Evolutionary conservation across 257 asterid species (phyloP).

Genomic region (Cruciata laevipes): DNA sequence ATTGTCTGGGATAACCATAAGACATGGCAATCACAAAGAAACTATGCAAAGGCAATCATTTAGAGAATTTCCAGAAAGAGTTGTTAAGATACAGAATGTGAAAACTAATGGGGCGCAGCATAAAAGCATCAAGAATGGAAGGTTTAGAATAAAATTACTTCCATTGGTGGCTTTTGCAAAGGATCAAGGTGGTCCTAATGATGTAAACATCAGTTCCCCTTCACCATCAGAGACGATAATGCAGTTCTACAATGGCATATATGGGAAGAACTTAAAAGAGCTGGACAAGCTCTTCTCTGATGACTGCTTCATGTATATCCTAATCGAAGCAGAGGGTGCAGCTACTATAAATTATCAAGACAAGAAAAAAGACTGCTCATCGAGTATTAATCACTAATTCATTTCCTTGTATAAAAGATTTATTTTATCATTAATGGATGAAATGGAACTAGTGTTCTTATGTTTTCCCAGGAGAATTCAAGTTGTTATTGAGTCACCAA

Average conservation of each 20-base stretch:
- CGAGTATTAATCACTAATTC: conserved; percentile 31
- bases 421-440: neutral
- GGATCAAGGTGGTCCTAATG: conserved; percentile 5
- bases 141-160: conserved; percentile 14
- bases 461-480: conserved; percentile 52
- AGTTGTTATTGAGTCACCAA: conserved; percentile 55
- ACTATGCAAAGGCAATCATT: neutral
- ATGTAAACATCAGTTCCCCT: conserved; percentile 14
- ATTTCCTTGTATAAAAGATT: neutral
- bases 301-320: conserved; percentile 34
- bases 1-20: neutral
- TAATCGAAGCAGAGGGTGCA: conserved; percentile 55
- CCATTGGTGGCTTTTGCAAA: conserved; percentile 17
- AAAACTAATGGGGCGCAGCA: conserved; percentile 10
- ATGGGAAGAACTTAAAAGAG: conserved; percentile 39
- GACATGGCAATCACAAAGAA: neutral
- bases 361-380: conserved; percentile 43
- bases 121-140: neutral
- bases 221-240: conserved; percentile 39
- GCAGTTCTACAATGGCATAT: conserved; percentile 51
- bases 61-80: neutral
- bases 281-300: conserved; percentile 40
- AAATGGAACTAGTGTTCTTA: neutral
- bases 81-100: conserved; percentile 7
- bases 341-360: conserved; percentile 47